Evolutionary conservation across 2,329 filamentous ascomycete genomes (phyloP).

Genomic region (Ceratocystis papillata): DNA sequence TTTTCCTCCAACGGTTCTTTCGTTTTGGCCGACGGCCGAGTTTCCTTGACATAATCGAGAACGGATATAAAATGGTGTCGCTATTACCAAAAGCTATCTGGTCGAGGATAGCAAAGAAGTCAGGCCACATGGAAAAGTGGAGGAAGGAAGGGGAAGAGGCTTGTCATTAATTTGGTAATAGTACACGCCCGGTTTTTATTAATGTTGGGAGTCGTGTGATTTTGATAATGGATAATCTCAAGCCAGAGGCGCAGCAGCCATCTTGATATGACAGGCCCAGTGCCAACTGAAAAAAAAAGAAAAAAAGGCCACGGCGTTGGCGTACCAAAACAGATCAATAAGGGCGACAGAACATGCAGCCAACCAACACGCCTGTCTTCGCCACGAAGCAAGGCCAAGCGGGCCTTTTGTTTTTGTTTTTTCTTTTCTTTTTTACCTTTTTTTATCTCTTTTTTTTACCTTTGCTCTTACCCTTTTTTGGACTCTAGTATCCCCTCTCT

Average conservation of each 20-base stretch:
- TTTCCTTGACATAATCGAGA: constrained; percentile 7
- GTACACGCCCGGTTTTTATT: background rate
- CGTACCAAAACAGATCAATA: background rate
- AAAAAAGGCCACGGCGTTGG: background rate
- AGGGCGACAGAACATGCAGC: background rate
- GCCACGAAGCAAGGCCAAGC: background rate
- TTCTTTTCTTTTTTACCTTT: background rate
- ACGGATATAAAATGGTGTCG: background rate
- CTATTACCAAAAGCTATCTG: background rate
- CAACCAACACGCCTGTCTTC: background rate
- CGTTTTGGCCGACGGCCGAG: background rate
- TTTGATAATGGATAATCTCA: background rate
- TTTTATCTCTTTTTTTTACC: background rate
- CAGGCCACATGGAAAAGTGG: constrained; percentile 8
- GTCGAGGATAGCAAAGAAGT: background rate
- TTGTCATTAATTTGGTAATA: background rate
- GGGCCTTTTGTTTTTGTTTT: background rate
- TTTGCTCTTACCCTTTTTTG: background rate
- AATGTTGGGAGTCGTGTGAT: background rate
- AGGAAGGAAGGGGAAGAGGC: background rate
- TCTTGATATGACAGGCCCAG: background rate
- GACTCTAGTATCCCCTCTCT: background rate
- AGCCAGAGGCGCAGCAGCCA: too few species aligned
- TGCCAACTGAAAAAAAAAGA: background rate
- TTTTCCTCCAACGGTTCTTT: background rate